Base-by-base conservation (phyloP, 75 land plant species). In the Picea sitchensis region DNA sequence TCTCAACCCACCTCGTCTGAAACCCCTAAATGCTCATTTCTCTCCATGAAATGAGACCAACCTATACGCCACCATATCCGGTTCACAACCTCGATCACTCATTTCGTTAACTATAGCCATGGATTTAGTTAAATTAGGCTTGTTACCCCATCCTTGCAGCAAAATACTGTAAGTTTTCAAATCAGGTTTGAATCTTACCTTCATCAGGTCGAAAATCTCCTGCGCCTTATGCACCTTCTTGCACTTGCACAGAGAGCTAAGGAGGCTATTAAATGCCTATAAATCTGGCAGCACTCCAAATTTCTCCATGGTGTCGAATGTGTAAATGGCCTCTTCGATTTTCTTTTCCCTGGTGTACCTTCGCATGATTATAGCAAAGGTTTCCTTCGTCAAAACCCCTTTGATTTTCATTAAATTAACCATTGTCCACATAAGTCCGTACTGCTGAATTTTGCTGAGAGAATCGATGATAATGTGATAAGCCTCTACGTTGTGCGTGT, bases 191-290 rank as follows among this genome's bases (percentile, higher is more conserved):
- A 83, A 91, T 59, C 82, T 69, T 9, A 78, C 85, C 36, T 80
- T 82, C 95, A 89, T 85, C 0, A 34, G 47, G 34, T 93, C 89
- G 77, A 93, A 89, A 18, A 93, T 83, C 83, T 89, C 91, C 78
- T 91, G 89, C 14, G 95, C 95, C 78, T 89, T 88, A 59, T 89
- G 81, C 64, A 91, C 91, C 79, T 91, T 91, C 81, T 88, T 89
- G 59, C 91, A 80, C 74, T 88, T 90, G 79, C 95, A 91, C 38
- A 88, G 36, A 34, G 89, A 90, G 72, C 88, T 81, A 14, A 91
- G 69, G 17, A 93, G 74, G 56, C 93, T 79, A 73, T 91, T 93
- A 65, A 90, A 93, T 2, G 94, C 92, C 6, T 82, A 87, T 34
- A 83, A 23, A 75, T 92, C 90, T 21, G 83, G 94, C 14, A 44